Conservation (phyloP, 495 filamentous ascomycete species). For the Penicillium cosmopolitanum region DNA sequence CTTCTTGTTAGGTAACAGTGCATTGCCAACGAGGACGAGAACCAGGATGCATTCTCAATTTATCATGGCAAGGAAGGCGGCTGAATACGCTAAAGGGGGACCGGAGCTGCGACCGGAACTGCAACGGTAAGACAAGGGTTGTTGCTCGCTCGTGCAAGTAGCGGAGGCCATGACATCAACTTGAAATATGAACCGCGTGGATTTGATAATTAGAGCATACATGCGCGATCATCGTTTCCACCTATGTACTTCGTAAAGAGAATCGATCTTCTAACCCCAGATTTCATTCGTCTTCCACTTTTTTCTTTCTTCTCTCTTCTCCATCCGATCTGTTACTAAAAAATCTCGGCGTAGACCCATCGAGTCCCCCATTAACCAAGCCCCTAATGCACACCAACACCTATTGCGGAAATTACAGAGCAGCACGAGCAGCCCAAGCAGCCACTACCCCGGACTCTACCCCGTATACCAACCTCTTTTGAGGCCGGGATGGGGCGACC, state of each 20-base stretch:
- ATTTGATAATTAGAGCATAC: background rate
- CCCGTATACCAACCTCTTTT: conserved; percentile 6
- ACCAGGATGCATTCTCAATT: background rate
- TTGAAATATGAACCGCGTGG: background rate
- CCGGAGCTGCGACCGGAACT: background rate
- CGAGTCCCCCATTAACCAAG: conserved; percentile 1
- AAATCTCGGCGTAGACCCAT: conserved; percentile 7
- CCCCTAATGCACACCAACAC: conserved; percentile 5
- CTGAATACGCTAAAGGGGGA: background rate
- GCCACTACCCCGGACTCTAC: conserved; percentile 8
- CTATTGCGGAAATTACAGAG: background rate
- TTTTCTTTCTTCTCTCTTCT: background rate
- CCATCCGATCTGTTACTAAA: background rate
- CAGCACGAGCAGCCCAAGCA: background rate
- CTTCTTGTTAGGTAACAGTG: conserved; percentile 2
- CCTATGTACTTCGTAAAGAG: background rate
- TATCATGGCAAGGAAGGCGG: background rate
- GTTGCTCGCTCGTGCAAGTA: background rate
- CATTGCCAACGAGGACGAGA: background rate
- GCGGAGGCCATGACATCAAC: background rate
- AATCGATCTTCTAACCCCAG: background rate
- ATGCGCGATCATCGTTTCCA: conserved; percentile 4
- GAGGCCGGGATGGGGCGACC: conserved; percentile 9
- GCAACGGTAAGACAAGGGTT: background rate
- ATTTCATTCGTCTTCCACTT: background rate